A percentile compares a stretch with the other conserved stretches of the same genome.
These are phyloP conservation scores for Oryza coarctata DNA, from an alignment of 176 grass and related monocot genomes.

Conservation along the genomic window DNA sequence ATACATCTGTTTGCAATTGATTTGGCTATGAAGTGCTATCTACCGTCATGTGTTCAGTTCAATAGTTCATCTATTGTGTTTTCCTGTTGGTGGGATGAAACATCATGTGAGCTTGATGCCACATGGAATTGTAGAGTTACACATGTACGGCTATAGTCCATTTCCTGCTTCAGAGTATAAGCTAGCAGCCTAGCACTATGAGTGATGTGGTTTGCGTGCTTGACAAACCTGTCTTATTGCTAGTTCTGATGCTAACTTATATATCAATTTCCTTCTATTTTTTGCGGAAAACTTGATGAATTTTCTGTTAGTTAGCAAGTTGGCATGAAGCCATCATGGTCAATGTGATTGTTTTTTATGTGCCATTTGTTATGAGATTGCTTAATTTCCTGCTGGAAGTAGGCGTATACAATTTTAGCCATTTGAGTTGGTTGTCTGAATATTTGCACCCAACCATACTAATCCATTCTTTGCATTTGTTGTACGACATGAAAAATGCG, in stretches of 20 bases:
- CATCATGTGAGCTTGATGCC: constrained; percentile 7
- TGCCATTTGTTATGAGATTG: background rate
- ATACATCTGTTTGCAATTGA: constrained; percentile 41
- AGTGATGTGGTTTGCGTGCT: background rate
- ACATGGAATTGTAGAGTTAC: background rate
- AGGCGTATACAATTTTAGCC: background rate
- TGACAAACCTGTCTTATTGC: background rate
- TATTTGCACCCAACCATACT: constrained; percentile 10
- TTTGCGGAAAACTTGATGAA: background rate
- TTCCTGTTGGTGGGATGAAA: constrained; percentile 29
- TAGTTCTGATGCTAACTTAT: background rate
- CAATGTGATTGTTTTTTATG: background rate
- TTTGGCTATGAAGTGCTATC: constrained; percentile 29
- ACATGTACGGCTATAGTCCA: background rate
- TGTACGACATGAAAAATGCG: background rate
- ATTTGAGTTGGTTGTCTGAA: background rate
- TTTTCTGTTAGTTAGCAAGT: background rate
- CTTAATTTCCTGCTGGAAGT: constrained; percentile 1
- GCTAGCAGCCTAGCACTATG: background rate
- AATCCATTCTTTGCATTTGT: background rate
- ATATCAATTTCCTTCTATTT: background rate
- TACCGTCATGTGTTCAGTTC: background rate
- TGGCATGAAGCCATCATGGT: background rate
- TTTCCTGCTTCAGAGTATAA: constrained; percentile 9
- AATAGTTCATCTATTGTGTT: constrained; percentile 4